Conservation (phyloP, 805 yeast species). For the Wickerhamomyces alni region DNA sequence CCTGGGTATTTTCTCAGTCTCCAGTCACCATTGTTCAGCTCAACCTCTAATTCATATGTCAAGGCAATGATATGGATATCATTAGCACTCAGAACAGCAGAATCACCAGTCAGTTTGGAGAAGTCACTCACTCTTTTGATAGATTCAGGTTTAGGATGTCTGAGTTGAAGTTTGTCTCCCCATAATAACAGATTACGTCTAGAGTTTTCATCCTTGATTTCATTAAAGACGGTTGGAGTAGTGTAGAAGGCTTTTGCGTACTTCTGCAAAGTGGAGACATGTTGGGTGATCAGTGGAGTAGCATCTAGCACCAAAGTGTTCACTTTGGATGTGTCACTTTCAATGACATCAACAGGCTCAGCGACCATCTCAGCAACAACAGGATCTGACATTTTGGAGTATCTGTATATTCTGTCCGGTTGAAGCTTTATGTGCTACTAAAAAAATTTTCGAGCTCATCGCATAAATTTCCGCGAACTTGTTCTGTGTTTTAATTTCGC, state of each 20-base stretch:
- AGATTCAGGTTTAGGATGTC: constrained; percentile 69
- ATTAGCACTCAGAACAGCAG: constrained; percentile 75
- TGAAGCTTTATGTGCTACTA: not conserved
- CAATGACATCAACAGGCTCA: not conserved
- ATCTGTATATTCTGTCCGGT: not conserved
- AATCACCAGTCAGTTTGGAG: constrained; percentile 89
- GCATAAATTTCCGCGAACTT: not conserved
- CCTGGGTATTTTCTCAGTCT: constrained; percentile 73
- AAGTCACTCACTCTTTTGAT: constrained; percentile 66
- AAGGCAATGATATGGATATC: constrained; percentile 92
- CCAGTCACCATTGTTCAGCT: constrained; percentile 62
- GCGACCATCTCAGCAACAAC: not conserved
- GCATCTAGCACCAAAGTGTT: constrained; percentile 77
- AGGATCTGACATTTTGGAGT: not conserved
- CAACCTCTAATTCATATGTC: constrained; percentile 80
- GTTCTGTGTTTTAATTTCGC: not conserved
- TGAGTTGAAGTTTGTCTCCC: constrained; percentile 62
- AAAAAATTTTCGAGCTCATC: constrained; percentile 1
- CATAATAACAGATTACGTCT: constrained; percentile 74
- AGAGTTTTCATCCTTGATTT: constrained; percentile 81
- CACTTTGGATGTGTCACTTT: constrained; percentile 7
- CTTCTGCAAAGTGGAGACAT: constrained; percentile 65
- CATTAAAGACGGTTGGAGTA: constrained; percentile 86
- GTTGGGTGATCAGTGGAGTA: constrained; percentile 86
- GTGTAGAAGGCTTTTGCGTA: constrained; percentile 73